These are phyloP conservation scores for Sesbania bispinosa DNA, from an alignment of 306 rosid species.

Conservation along the genomic window DNA sequence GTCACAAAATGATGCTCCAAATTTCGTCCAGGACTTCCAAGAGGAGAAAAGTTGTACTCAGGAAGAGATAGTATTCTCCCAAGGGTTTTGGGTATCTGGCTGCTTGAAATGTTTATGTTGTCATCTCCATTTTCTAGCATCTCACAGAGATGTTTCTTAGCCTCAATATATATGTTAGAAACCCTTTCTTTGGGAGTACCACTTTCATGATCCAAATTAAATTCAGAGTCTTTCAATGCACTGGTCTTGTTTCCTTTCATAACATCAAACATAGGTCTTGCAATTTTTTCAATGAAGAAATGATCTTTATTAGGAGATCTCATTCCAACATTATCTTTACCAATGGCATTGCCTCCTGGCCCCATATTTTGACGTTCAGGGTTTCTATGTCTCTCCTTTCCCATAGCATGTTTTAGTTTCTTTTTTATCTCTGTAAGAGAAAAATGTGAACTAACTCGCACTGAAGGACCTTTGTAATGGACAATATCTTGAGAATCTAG, in stretches of 20 bases:
- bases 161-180: slow-evolving; percentile 71
- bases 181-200: slow-evolving; percentile 36
- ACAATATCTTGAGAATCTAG: slow-evolving; percentile 37
- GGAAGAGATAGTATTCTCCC: slow-evolving; percentile 86
- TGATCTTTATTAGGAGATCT: slow-evolving; percentile 64
- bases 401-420: slow-evolving; percentile 75
- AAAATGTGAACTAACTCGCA: slow-evolving; percentile 58
- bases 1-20: slow-evolving; percentile 51
- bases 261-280: slow-evolving; percentile 52
- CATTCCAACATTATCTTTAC: slow-evolving; percentile 55
- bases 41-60: slow-evolving; percentile 68
- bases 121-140: slow-evolving; percentile 73
- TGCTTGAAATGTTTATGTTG: slow-evolving; percentile 40
- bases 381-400: slow-evolving; percentile 68
- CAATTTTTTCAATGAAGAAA: slow-evolving; percentile 71
- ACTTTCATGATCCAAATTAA: slow-evolving; percentile 34
- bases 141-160: slow-evolving; percentile 85
- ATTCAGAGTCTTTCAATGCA: slow-evolving; percentile 48
- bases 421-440: slow-evolving; percentile 78
- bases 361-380: slow-evolving; percentile 22
- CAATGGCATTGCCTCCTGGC: slow-evolving; percentile 36
- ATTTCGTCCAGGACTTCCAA: slow-evolving; percentile 73
- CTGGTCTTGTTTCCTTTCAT: slow-evolving; percentile 48
- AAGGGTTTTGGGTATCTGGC: slow-evolving; percentile 61
- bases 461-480: slow-evolving; percentile 43